Percentiles rank a stretch among this genome's conserved stretches.
phyloP scores from a whole-genome alignment of 495 filamentous ascomycete genomes.

The Talaromyces wortmannii region DNA sequence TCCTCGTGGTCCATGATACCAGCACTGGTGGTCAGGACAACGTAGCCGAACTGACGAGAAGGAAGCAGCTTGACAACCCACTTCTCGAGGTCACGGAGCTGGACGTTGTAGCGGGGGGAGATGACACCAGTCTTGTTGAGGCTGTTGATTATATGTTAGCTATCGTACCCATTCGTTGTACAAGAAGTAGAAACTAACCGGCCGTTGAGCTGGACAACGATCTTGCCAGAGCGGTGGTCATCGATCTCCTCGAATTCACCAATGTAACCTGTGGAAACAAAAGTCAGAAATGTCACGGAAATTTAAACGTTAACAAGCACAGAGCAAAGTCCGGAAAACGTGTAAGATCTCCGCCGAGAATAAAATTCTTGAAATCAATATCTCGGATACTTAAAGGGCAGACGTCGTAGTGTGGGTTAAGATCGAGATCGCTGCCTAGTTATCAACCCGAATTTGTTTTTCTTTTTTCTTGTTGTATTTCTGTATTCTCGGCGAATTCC shows the following conservation, averaged over 20 bases:
- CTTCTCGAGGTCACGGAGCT: constrained; percentile 94
- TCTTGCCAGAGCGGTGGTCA: constrained; percentile 98
- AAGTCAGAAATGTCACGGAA: constrained; percentile 73
- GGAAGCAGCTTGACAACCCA: constrained; percentile 98
- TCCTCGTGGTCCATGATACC: constrained; percentile 99
- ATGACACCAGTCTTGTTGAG: constrained; percentile 99
- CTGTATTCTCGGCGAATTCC: neutral
- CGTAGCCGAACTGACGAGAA: constrained; percentile 98
- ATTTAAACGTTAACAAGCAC: constrained; percentile 87
- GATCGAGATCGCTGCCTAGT: constrained; percentile 90
- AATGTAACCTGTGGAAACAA: constrained; percentile 73
- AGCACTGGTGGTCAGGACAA: constrained; percentile 96
- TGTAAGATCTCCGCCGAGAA: constrained; percentile 82
- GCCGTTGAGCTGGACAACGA: constrained; percentile 91
- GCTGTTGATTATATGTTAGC: constrained; percentile 22
- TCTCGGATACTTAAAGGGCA: constrained; percentile 99
- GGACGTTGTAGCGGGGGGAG: constrained; percentile 97
- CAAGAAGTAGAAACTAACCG: constrained; percentile 33
- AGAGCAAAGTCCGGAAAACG: constrained; percentile 56
- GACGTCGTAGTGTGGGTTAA: constrained; percentile 60
- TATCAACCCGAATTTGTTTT: constrained; percentile 80
- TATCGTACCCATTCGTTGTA: neutral
- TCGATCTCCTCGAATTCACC: constrained; percentile 99
- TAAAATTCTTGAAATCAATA: constrained; percentile 41
- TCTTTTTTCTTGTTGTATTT: constrained; percentile 1